Evolutionary conservation across 2,329 filamentous ascomycete genomes (phyloP), one percentile per base, ranked within the genome.

Genomic region (Rachicladosporium sp.): DNA sequence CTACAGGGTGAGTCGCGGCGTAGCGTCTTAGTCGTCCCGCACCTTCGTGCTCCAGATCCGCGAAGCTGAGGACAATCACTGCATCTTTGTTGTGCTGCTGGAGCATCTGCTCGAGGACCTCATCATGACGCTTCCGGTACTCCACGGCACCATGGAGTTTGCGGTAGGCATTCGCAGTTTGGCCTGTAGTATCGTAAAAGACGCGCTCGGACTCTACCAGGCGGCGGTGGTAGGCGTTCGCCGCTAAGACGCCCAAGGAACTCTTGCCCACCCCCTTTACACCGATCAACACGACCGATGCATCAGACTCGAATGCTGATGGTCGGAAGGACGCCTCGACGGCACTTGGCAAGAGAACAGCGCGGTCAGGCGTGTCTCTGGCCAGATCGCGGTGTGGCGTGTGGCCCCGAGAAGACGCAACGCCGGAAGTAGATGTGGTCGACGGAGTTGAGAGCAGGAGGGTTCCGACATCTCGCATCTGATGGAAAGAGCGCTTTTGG

Each of bases 201-300:
- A 71, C 69, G 31, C 70, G 69, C 46, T 87, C 81, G 29, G 78
- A 70, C 45, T 87, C 82, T 38, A 87, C 64, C 2, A 87, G 67
- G 38, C 75, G 75, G 31, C 79, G 69, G 38, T 76, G 74, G 57
- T 82, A 76, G 36, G 80, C 79, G 5, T 78, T 77, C 0, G 81
- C 81, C 5, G 81, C 78, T 45, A 88, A 84, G 35, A 88, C 73
- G 10, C 78, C 82, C 9, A 88, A 64, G 1, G 80, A 85, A 2
- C 80, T 81, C 58, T 87, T 87, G 10, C 82, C 82, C 4, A 79
- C 76, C 8, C 82, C 82, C 10, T 80, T 75, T 40, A 85, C 76
- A 2, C 82, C 82, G 13, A 82, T 71, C 11, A 88, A 66, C 5
- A 87, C 72, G 40, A 88, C 76, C 1, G 82, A 85, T 2, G 79